A percentile compares a stretch with the other conserved stretches of the same genome.
Conservation (phyloP, 768 basidiomycete genomes). For the Mycena rebaudengoi region DNA sequence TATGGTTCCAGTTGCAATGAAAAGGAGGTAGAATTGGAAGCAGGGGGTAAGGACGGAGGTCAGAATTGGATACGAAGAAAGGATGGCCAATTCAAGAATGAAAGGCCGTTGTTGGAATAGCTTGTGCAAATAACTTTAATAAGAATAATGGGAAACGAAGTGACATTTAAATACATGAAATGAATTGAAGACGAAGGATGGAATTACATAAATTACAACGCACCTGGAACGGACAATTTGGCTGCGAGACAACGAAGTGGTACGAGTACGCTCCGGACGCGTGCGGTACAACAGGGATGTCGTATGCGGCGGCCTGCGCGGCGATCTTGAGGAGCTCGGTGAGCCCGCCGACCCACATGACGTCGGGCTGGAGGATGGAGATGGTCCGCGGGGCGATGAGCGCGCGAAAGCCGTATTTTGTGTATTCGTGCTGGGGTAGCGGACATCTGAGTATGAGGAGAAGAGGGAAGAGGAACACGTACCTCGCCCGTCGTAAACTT, state of each 20-base stretch:
- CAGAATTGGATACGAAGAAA: no score
- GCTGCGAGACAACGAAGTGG: conserved; percentile 54
- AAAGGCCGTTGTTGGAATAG: no score
- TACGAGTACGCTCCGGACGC: conserved; percentile 57
- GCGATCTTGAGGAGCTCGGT: conserved; percentile 43
- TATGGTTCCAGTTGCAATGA: no score
- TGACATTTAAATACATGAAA: no score
- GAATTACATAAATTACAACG: no score
- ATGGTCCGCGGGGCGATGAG: conserved; percentile 40
- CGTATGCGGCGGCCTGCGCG: conserved; percentile 51
- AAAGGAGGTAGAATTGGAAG: neutral
- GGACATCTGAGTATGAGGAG: neutral
- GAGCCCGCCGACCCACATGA: conserved; percentile 42
- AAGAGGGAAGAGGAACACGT: neutral
- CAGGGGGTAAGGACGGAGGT: neutral
- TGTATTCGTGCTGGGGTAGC: conserved; percentile 40
- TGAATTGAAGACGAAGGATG: no score
- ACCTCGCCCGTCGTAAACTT: conserved; percentile 43
- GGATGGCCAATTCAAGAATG: no score
- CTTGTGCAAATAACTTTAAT: no score
- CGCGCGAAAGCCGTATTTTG: conserved; percentile 41
- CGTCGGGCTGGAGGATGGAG: conserved; percentile 41
- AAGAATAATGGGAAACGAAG: neutral
- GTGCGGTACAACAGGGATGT: conserved; percentile 57
- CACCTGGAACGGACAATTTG: conserved; percentile 34